A percentile compares a stretch with the other conserved stretches of the same genome.
These are phyloP conservation scores for Fusarium denticulatum DNA, from an alignment of 2,329 filamentous ascomycete genomes.

Conservation along the genomic window DNA sequence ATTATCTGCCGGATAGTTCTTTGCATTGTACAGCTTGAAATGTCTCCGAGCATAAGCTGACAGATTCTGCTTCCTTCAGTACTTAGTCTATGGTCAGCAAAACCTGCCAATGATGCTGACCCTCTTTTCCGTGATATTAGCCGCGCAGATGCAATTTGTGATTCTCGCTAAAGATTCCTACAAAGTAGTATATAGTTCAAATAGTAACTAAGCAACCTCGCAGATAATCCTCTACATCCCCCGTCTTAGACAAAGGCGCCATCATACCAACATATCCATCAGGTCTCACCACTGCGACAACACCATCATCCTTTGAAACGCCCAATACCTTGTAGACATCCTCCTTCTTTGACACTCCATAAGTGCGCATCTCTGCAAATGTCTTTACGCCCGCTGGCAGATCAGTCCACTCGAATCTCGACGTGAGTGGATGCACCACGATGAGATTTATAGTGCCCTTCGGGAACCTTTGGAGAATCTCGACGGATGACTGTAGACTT, in stretches of 20 bases:
- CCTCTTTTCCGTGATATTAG: not conserved
- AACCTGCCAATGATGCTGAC: not conserved
- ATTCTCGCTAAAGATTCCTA: fast-evolving
- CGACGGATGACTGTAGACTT: not conserved
- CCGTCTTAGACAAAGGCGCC: not conserved
- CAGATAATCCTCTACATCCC: not conserved
- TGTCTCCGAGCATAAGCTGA: not conserved
- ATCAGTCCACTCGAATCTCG: conserved; percentile 12
- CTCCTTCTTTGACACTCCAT: conserved; percentile 6
- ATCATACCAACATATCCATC: conserved; percentile 16
- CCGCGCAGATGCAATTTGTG: fast-evolving
- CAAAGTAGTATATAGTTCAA: not conserved
- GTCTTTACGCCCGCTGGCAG: not conserved
- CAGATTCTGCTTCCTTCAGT: not conserved
- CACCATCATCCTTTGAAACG: not conserved
- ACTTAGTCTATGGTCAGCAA: not conserved
- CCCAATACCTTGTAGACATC: not conserved
- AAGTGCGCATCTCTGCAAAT: not conserved
- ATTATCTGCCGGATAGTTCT: not conserved
- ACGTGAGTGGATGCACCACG: not conserved
- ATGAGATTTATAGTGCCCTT: not conserved
- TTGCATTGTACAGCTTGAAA: not conserved
- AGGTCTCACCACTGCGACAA: conserved; percentile 2
- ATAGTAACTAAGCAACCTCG: not conserved
- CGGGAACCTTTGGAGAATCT: not conserved